Percentiles rank a stretch among this genome's conserved stretches.
These are phyloP conservation scores for Pseudogymnoascus destructans DNA, from an alignment of 2,329 filamentous ascomycete species.

Conservation along the genomic window DNA sequence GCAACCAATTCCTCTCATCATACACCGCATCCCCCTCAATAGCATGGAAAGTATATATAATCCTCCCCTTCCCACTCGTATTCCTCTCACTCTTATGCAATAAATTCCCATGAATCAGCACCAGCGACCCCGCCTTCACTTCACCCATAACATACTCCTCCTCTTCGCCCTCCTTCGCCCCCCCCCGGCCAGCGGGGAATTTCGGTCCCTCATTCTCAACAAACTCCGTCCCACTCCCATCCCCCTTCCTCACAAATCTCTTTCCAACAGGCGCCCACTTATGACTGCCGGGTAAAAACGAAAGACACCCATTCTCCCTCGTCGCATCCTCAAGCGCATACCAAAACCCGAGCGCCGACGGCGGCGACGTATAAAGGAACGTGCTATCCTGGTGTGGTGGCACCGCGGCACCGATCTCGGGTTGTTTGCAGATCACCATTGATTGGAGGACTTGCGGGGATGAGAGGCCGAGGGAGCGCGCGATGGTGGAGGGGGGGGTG, in stretches of 20 bases:
- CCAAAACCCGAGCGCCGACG: slow-evolving; percentile 90
- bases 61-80: slow-evolving; percentile 68
- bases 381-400: slow-evolving; percentile 85
- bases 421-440: slow-evolving; percentile 98
- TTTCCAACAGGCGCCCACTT: slow-evolving; percentile 55
- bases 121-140: slow-evolving; percentile 80
- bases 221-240: slow-evolving; percentile 50
- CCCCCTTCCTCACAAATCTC: slow-evolving; percentile 58
- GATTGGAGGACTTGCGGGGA: slow-evolving; percentile 61
- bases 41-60: slow-evolving; percentile 95
- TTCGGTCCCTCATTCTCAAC: slow-evolving; percentile 50
- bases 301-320: slow-evolving; percentile 73
- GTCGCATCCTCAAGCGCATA: slow-evolving; percentile 92
- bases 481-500: slow-evolving; percentile 29
- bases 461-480: slow-evolving; percentile 34
- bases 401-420: slow-evolving; percentile 85
- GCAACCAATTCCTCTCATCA: slow-evolving; percentile 84
- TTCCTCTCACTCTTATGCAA: slow-evolving; percentile 96
- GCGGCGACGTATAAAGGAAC: slow-evolving; percentile 82
- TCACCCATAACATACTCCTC: slow-evolving; percentile 65
- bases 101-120: slow-evolving; percentile 90
- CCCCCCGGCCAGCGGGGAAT: slow-evolving; percentile 45
- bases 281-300: slow-evolving; percentile 75
- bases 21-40: slow-evolving; percentile 74
- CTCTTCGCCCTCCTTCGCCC: slow-evolving; percentile 32